Percentiles rank a stretch among this genome's conserved stretches.
phyloP scores from a whole-genome alignment of 352 stramenopile genomes.

The Phytophthora gonapodyides region DNA sequence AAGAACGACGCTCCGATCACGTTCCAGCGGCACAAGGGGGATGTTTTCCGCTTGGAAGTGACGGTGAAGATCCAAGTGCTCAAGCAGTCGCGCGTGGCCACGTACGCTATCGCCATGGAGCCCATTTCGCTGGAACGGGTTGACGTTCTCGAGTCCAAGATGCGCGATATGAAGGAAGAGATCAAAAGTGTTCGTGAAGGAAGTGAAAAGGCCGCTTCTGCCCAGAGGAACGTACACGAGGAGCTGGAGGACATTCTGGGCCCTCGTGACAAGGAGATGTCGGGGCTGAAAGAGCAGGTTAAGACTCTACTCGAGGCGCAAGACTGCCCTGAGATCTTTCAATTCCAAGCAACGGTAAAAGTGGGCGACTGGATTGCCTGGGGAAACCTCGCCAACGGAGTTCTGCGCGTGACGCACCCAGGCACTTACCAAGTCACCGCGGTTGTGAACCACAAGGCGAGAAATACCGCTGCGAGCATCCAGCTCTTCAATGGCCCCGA shows the following conservation, averaged over 20 bases:
- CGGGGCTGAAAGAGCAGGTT: background rate
- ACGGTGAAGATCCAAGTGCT: conserved; percentile 14
- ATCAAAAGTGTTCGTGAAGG: conserved; percentile 8
- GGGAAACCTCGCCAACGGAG: background rate
- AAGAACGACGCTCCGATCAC: background rate
- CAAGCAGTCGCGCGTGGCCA: background rate
- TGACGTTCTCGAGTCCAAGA: conserved; percentile 23
- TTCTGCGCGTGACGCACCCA: background rate
- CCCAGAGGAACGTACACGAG: too few relatives aligned
- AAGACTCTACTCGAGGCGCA: background rate
- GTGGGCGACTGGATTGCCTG: conserved; percentile 9
- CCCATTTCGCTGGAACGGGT: conserved; percentile 12
- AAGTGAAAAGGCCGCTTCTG: background rate
- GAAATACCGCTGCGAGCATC: background rate
- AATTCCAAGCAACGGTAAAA: background rate
- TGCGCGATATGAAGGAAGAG: conserved; percentile 14
- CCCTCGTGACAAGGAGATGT: too few relatives aligned
- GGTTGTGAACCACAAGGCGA: conserved; percentile 15
- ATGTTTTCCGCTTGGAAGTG: conserved; percentile 2
- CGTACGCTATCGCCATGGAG: conserved; percentile 16
- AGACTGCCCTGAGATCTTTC: background rate
- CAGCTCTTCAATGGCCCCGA: conserved; percentile 16
- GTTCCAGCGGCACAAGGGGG: conserved; percentile 6
- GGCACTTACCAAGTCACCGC: conserved; percentile 14
- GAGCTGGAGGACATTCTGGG: background rate